Percentiles rank a stretch among this genome's conserved stretches.
Evolutionary conservation across 202 grass and related monocot genomes (phyloP).

Genomic region (Saccharum hybrid): DNA sequence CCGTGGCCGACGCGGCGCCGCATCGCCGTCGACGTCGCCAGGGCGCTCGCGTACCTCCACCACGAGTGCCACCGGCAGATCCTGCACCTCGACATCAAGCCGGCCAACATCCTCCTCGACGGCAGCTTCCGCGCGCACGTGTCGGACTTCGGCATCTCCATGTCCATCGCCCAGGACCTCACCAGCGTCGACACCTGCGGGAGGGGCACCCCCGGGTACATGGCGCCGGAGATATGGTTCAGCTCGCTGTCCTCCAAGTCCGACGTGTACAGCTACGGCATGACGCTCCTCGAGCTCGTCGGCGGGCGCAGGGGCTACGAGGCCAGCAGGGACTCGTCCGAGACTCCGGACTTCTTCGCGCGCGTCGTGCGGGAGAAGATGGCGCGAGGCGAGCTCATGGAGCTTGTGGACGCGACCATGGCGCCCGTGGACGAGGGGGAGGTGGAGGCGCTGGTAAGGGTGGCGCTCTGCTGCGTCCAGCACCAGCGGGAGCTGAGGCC

Average conservation of each 20-base stretch:
- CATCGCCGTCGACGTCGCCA: constrained; percentile 55
- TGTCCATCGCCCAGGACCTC: constrained; percentile 55
- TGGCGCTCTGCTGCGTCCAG: constrained; percentile 65
- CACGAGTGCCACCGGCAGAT: constrained; percentile 57
- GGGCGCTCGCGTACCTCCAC: constrained; percentile 67
- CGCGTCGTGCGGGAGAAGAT: constrained; percentile 47
- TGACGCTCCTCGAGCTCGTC: constrained; percentile 66
- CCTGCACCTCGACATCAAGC: constrained; percentile 73
- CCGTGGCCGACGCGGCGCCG: constrained; percentile 51
- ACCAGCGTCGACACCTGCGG: constrained; percentile 53
- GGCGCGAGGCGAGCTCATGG: constrained; percentile 3
- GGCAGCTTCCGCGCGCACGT: constrained; percentile 50
- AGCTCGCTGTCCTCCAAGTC: constrained; percentile 59
- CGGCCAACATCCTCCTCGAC: constrained; percentile 72
- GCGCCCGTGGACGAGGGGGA: constrained; percentile 34
- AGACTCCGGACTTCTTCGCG: constrained; percentile 44
- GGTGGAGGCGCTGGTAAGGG: constrained; percentile 41
- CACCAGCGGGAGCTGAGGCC: constrained; percentile 53
- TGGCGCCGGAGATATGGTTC: constrained; percentile 62
- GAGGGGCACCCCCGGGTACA: constrained; percentile 56
- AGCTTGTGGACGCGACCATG: constrained; percentile 27
- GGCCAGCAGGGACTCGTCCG: background rate
- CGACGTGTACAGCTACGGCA: constrained; percentile 79
- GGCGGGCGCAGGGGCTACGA: constrained; percentile 51
- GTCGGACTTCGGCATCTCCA: constrained; percentile 71